Evolutionary conservation across 2,329 filamentous ascomycete species (phyloP).

Genomic region (Venturia pyrina): DNA sequence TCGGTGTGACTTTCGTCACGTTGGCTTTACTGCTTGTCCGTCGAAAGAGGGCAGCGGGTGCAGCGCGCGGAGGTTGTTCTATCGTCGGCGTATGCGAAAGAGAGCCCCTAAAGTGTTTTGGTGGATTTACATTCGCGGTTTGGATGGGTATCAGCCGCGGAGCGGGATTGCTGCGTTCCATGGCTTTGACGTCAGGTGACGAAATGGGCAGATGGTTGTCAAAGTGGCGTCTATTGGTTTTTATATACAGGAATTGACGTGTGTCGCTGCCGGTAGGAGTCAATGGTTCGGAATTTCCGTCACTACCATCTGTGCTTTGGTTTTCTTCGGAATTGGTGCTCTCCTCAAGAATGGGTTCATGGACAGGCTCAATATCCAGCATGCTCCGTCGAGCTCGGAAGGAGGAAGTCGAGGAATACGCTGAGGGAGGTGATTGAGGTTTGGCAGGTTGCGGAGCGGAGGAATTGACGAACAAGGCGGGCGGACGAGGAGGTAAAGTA

Average conservation of each 20-base stretch:
- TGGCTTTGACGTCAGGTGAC: neutral
- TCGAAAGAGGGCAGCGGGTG: neutral
- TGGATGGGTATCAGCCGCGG: neutral
- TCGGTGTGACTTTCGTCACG: neutral
- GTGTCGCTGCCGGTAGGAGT: slow-evolving; percentile 3
- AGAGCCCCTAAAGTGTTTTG: neutral
- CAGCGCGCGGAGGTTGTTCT: neutral
- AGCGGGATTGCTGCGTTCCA: neutral
- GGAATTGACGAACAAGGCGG: neutral
- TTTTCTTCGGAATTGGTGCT: slow-evolving; percentile 2
- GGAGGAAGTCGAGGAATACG: neutral
- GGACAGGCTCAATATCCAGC: slow-evolving; percentile 5
- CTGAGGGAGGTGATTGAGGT: neutral
- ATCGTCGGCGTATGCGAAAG: neutral
- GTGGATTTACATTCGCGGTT: neutral
- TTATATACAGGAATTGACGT: neutral
- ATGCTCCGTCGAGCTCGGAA: neutral
- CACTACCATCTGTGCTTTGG: slow-evolving; percentile 12
- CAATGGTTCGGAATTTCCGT: slow-evolving; percentile 5
- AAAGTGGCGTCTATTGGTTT: neutral
- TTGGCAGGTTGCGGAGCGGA: neutral
- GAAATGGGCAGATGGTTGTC: neutral
- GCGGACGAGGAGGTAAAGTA: neutral
- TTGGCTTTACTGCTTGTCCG: neutral
- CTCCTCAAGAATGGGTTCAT: neutral